phyloP scores from a whole-genome alignment of 2,329 filamentous ascomycete genomes.

The Salinomyces thailandicus region DNA sequence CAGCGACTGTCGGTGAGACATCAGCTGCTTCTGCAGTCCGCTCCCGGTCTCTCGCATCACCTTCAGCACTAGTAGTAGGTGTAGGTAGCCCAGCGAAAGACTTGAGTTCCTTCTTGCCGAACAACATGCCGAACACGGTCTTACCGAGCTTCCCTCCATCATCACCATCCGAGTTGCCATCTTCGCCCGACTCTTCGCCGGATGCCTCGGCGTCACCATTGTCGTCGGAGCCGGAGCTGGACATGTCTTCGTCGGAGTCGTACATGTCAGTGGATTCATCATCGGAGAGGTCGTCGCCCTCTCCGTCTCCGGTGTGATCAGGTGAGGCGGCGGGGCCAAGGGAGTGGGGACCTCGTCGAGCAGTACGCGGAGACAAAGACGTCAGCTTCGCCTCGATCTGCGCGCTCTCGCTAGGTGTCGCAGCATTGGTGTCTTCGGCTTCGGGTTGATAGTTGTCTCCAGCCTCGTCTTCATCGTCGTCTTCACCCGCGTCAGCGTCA shows the following conservation, averaged over 20 bases:
- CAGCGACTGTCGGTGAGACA: neutral
- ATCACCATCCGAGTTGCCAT: slow-evolving; percentile 12
- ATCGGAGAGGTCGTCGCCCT: slow-evolving; percentile 29
- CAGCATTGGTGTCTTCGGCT: neutral
- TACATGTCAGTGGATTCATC: slow-evolving; percentile 31
- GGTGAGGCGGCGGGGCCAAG: slow-evolving; percentile 2
- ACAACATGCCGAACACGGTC: slow-evolving; percentile 21
- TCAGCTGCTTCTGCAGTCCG: slow-evolving; percentile 6
- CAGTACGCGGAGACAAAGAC: neutral
- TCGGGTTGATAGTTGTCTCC: slow-evolving; percentile 2
- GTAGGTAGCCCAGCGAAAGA: slow-evolving; percentile 24
- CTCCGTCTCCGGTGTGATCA: slow-evolving; percentile 8
- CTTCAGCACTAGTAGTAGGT: slow-evolving; percentile 24
- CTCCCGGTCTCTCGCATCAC: slow-evolving; percentile 7
- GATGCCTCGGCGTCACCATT: slow-evolving; percentile 21
- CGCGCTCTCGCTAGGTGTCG: neutral
- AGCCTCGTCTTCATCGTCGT: slow-evolving; percentile 9
- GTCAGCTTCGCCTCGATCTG: neutral
- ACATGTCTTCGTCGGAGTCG: slow-evolving; percentile 29
- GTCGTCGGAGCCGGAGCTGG: slow-evolving; percentile 24
- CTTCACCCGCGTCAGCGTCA: slow-evolving; percentile 6
- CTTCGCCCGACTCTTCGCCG: slow-evolving; percentile 11
- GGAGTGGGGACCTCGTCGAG: slow-evolving; percentile 1
- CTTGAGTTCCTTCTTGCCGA: slow-evolving; percentile 17
- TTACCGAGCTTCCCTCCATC: slow-evolving; percentile 11